Percentiles rank a stretch among this genome's conserved stretches.
Conservation (phyloP, 163 green algal genomes). For the Prototheca wickerhamii region DNA sequence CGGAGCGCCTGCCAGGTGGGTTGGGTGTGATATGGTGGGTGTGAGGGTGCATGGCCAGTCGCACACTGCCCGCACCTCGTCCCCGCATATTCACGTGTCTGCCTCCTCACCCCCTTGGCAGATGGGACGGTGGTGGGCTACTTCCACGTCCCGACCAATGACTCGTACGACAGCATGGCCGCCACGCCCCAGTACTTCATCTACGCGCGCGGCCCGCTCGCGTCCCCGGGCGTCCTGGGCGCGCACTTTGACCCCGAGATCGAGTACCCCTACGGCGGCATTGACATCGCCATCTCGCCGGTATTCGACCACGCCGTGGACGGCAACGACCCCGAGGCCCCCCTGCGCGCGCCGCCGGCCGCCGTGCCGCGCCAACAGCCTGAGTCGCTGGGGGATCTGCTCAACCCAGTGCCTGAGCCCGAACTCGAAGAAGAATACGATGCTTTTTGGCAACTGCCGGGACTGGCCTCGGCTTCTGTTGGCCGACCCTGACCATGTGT, state of each 20-base stretch:
- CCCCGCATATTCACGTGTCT: neutral
- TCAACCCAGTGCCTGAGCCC: too few relatives aligned
- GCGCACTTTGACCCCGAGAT: neutral
- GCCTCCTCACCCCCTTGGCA: neutral
- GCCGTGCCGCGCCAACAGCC: neutral
- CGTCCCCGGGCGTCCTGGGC: neutral
- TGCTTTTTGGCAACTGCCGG: too few relatives aligned
- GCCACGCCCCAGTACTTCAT: slow-evolving; percentile 1
- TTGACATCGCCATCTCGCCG: neutral
- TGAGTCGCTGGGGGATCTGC: neutral
- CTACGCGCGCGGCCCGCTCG: neutral
- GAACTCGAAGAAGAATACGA: too few relatives aligned
- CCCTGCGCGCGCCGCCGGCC: too few relatives aligned
- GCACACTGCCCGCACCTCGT: neutral
- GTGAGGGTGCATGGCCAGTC: neutral
- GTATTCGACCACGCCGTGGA: neutral
- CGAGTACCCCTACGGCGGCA: neutral
- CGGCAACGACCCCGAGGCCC: neutral
- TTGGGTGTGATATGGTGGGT: neutral
- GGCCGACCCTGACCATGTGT: too few relatives aligned
- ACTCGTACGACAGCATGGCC: neutral
- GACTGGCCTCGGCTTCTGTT: too few relatives aligned
- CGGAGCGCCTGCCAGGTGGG: neutral
- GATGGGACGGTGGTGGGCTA: neutral
- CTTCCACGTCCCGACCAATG: neutral